Evolutionary conservation across 2,329 filamentous ascomycete genomes (phyloP), one percentile per base, ranked within the genome.

Genomic region (Fusarium aywerte): DNA sequence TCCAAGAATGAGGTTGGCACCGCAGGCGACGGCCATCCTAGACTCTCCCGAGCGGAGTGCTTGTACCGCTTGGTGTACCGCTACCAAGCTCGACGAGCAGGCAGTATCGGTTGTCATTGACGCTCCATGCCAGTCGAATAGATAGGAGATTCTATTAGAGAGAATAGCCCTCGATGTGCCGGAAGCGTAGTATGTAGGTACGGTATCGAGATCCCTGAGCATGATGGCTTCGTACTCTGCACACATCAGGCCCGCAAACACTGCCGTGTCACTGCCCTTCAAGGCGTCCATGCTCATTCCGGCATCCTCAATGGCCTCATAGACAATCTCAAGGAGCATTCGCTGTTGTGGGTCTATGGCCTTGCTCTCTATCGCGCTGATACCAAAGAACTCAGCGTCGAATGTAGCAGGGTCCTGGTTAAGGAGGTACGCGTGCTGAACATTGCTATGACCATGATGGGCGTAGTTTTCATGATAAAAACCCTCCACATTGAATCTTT

Each of bases 1-100:
- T 7, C 57, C 61, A 4, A 61, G 44, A 18, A 81, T 77, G 7
- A 79, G 52, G 1, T 57, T 57, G n/a, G 42, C 35, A 1, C 53
- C 53, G 4, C 33, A 2, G 1, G 45, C 53, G 1, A 57, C 29
- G 3, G 45, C 53, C 2, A 29, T 51, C 1, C 36, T 51, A 7
- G 53, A 50, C 12, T 57, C 53, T 1, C 53, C 45, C 12, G 35
- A 42, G 11, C 53, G 53, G 2, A 57, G 45, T 10, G 45, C 39
- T 3, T 57, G 53, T 12, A 35, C 15, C 1, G 45, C 53, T 42
- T 35, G 33, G n/a, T 57, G 53, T 7, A 57, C 35, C n/a, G 53
- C 53, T 1, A 35, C 53, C 1, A 57, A 45, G 3, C 35, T 42
- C 11, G 45, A 51, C 1, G 53, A 57, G 18, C 53, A 57, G 1